Conservation (phyloP, 179 eudicot genomes). For the Gypsophila paniculata region DNA sequence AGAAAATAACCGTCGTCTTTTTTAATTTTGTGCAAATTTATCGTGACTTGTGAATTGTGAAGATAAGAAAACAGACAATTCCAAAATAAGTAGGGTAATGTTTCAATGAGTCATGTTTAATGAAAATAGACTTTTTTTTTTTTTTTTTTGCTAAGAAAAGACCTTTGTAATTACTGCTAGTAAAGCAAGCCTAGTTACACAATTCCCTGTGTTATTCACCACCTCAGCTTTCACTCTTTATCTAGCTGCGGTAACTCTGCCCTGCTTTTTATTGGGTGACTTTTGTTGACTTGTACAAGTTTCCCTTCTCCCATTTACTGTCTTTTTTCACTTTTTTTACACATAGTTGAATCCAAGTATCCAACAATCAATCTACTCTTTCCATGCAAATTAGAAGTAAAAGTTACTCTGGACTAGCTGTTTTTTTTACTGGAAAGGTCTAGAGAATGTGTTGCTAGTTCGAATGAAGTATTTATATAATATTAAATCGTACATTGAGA, state of each 20-base stretch:
- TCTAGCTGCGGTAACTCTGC: conserved; percentile 17
- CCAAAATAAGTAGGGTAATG: neutral
- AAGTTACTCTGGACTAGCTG: neutral
- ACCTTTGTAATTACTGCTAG: conserved; percentile 6
- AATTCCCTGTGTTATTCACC: conserved; percentile 18
- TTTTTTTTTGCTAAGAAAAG: conserved; percentile 11
- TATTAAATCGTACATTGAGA: too few relatives aligned
- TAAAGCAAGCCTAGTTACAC: neutral
- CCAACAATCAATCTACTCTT: neutral
- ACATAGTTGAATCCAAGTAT: conserved; percentile 14
- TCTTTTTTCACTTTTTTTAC: neutral
- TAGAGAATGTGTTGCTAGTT: neutral
- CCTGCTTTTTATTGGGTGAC: neutral
- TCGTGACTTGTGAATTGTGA: too few relatives aligned
- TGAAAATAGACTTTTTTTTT: conserved; percentile 12
- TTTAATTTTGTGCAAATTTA: too few relatives aligned
- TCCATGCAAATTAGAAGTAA: neutral
- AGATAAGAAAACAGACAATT: neutral
- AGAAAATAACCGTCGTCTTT: too few relatives aligned
- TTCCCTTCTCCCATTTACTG: conserved; percentile 4
- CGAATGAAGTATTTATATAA: neutral
- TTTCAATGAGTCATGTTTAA: neutral
- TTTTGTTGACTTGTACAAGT: conserved; percentile 16
- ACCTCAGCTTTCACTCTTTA: conserved; percentile 19
- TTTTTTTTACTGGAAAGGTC: neutral